Evolutionary conservation across 2,329 filamentous ascomycete species (phyloP), one percentile per base, ranked within the genome.

Genomic region (Paraphoma chrysanthemicola): DNA sequence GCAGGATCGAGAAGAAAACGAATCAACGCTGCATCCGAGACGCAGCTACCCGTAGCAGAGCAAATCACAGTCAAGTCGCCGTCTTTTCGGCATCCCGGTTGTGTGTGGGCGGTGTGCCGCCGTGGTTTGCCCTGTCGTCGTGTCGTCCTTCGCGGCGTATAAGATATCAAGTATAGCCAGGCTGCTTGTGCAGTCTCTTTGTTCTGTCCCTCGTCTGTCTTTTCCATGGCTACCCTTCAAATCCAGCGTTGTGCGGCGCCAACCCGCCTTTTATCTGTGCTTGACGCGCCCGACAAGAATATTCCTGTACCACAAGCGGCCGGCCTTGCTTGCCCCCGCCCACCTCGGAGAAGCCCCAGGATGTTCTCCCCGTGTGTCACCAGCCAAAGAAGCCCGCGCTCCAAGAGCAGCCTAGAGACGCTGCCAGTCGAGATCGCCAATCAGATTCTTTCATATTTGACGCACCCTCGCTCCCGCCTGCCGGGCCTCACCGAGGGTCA

Each of bases 381-480:
- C 17, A 42, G 30, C n/a, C 42, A 36, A 23, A 12, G n/a, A 30
- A n/a, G 29, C 44, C 29, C 39, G 10, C 39, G 51, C 23, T 51
- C 56, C 8, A 38, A 51, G 28, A 68, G 54, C 61, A 58, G 49
- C 14, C 29, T 74, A 23, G 69, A 72, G 45, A 54, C 53, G 1
- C 55, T 75, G 6, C 72, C 72, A 29, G 51, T 64, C 43, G 72
- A 75, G 50, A 60, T 75, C 48, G 18, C 66, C 44, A 62, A 68
- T 46, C 59, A 71, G 8, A 72, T 74, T 33, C 54, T 75, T 29
- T 66, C 67, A 10, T 64, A 69, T 55, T 66, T 75, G 48, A 62
- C 62, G 6, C 59, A 67, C 43, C 71, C 72, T 6, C 57, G 68
- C 36, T 72, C 69, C 2, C 63, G 67, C 10, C 64, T 75, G 4